These are phyloP conservation scores for Lecanosticta acicola DNA, from an alignment of 2,329 filamentous ascomycete genomes.

Conservation along the genomic window DNA sequence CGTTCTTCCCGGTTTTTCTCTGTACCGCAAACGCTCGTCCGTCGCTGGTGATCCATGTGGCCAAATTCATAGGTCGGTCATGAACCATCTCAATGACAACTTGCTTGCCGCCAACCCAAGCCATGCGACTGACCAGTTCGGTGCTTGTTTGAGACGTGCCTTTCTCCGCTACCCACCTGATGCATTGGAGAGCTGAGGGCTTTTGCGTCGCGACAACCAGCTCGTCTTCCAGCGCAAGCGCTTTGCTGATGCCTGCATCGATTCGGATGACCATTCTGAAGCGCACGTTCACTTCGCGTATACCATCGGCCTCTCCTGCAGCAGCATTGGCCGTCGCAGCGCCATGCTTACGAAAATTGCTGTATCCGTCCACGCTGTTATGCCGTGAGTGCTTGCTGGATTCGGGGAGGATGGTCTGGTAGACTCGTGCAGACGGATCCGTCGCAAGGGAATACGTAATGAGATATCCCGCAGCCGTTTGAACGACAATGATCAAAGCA, in stretches of 20 bases:
- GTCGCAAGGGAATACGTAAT: constrained; percentile 91
- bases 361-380: constrained; percentile 43
- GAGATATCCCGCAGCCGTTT: constrained; percentile 77
- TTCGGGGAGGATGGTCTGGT: constrained; percentile 72
- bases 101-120: constrained; percentile 73
- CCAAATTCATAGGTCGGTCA: constrained; percentile 92
- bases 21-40: constrained; percentile 90
- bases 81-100: constrained; percentile 80
- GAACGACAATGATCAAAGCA: constrained; percentile 84
- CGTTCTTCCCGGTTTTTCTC: constrained; percentile 44
- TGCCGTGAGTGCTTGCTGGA: constrained; percentile 41
- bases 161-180: constrained; percentile 84
- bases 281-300: constrained; percentile 80
- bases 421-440: constrained; percentile 75
- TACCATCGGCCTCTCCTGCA: constrained; percentile 73
- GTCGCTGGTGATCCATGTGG: constrained; percentile 85
- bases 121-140: constrained; percentile 80
- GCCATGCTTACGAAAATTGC: constrained; percentile 21
- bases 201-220: constrained; percentile 85
- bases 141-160: constrained; percentile 81
- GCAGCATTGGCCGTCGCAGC: constrained; percentile 43
- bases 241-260: constrained; percentile 85
- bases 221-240: constrained; percentile 85
- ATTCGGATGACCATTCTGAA: constrained; percentile 98
- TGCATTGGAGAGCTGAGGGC: constrained; percentile 92